Base-by-base conservation (phyloP, 495 filamentous ascomycete genomes). In the Aspergillus wentii region DNA sequence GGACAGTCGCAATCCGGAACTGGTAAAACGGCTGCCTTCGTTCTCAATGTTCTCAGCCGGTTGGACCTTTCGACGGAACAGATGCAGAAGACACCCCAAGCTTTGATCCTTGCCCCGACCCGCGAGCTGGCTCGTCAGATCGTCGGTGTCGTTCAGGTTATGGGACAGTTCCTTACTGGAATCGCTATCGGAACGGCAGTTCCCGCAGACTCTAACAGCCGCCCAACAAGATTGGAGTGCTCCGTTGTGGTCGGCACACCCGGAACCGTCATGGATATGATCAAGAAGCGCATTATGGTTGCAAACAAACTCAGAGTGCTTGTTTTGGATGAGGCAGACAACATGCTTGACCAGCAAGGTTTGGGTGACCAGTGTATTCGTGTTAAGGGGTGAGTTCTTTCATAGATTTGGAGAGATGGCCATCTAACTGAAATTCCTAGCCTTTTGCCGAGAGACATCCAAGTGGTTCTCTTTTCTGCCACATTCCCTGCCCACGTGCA, bases 1-100 rank as follows among this genome's bases (percentile, higher is more conserved):
- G 92, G 88, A 15, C 94, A 99, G 58, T 96, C 92, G 18, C 94
- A 99, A 64, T 98, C 94, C 4, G 94, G 94, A 43, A 99, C 94
- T 10, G 94, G 94, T 41, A 99, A 99, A 69, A 99, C 94, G 8
- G 94, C 92, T 20, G 94, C 94, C 20, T 99, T 97, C 60, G 81
- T 88, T 17, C 76, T 95, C 37, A 96, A 92, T 28, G 85, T 95
- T 36, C 75, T 99, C 14, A 81, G 82, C 37, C 86, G 92, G 33
- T 58, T 95, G 49, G 85, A 97, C 46, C 69, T 88, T 30, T 63
- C 51, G 14, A 71, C 76, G 30, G 68, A 79, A n/a, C 35, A 63
- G 29, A 41, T 52, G 41, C 50, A 56, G 23, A 66, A 60, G 11
- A 65, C 71, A 18, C 91, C 92, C 6, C 92, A 99, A 65, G 88